Evolutionary conservation across 495 filamentous ascomycete genomes (phyloP), one percentile per base, ranked within the genome.

Genomic region (Neurospora hispaniola): DNA sequence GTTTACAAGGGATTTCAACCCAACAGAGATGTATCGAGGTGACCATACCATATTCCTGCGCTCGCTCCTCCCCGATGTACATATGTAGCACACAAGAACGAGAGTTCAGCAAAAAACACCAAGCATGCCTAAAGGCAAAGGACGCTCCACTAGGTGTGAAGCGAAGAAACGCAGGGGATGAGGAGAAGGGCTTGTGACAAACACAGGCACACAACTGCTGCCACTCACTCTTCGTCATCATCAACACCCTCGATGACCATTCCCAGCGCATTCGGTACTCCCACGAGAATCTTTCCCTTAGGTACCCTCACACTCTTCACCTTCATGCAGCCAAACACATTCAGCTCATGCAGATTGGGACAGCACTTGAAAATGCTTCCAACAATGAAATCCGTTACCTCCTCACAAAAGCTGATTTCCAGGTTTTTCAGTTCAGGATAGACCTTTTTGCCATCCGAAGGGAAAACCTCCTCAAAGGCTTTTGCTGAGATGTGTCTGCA

Each of bases 271-370:
- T 88, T 92, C 42, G 92, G 90, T 69, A 92, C 86, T 4, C 94
- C 94, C 71, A 97, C 90, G 39, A 97, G 81, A 16, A 92, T 90
- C 75, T 92, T 90, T 31, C 90, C 92, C 69, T 80, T 84, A 1
- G 93, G 93, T 46, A 96, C 90, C 40, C 83, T 81, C 18, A 93
- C 86, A 70, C 93, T 89, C 75, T 81, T 84, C 42, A 96, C 88
- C 76, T 91, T 90, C 83, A 94, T 94, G 81, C 93, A 95, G 31
- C 91, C 93, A 82, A 96, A 97, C 6, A 93, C 92, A 48, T 91
- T 89, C 68, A 96, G 75, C 77, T 89, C 89, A 78, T 88, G 88
- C 42, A 98, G 75, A 5, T 85, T 85, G 5, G 93, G 93, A 75
- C 93, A 97, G 77, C 86, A 85, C 62, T 85, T 83, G 80, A 97